phyloP scores from a whole-genome alignment of 768 basidiomycete genomes.

The Suillus discolor region DNA sequence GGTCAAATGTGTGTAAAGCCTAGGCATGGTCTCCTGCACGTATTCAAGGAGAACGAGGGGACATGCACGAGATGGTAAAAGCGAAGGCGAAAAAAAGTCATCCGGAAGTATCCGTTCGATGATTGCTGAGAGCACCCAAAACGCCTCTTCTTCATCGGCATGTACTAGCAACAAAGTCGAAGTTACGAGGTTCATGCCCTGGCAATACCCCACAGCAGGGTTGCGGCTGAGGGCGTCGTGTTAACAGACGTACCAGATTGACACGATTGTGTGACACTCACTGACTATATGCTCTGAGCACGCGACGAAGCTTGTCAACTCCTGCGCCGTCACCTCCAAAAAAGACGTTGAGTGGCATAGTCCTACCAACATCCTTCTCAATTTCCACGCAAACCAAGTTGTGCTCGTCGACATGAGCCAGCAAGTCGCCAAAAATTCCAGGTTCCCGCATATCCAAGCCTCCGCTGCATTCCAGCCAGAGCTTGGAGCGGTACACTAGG shows the following conservation, averaged over 20 bases:
- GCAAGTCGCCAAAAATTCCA: conserved; percentile 83
- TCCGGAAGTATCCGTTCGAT: conserved; percentile 88
- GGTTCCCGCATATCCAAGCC: conserved; percentile 92
- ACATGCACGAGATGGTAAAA: conserved; percentile 92
- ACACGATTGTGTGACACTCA: conserved; percentile 36
- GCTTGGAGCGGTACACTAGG: conserved; percentile 80
- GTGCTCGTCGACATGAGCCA: conserved; percentile 51
- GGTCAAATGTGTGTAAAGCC: conserved; percentile 72
- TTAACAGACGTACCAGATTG: background rate
- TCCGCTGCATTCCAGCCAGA: conserved; percentile 94
- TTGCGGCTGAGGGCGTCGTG: conserved; percentile 63
- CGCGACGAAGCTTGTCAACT: conserved; percentile 87
- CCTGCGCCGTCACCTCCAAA: conserved; percentile 97
- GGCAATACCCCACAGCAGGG: conserved; percentile 90
- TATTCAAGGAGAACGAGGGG: conserved; percentile 90
- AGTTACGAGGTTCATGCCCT: conserved; percentile 94
- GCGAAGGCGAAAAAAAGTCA: conserved; percentile 91
- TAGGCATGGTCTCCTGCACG: conserved; percentile 76
- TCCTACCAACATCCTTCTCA: conserved; percentile 92
- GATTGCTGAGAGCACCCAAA: conserved; percentile 91
- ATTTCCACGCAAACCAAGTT: conserved; percentile 74
- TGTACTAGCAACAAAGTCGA: conserved; percentile 92
- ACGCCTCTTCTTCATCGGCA: conserved; percentile 95
- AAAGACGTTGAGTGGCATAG: conserved; percentile 94
- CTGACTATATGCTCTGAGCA: conserved; percentile 92